Conservation (phyloP, 805 yeast species). For the Sugiyamaella floridensis region DNA sequence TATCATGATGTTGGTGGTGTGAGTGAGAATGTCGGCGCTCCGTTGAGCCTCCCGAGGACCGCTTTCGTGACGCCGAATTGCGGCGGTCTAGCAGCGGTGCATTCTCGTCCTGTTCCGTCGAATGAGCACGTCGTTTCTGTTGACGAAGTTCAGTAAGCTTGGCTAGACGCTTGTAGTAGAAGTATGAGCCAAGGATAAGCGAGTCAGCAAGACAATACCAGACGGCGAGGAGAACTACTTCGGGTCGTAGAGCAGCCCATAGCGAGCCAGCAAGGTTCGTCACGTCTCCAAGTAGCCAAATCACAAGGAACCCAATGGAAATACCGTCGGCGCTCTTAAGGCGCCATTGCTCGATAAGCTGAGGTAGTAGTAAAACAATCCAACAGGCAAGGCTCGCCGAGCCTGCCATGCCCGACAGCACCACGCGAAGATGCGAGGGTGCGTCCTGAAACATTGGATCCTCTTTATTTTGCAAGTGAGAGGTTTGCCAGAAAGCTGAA, state of each 20-base stretch:
- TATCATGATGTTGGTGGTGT: slow-evolving; percentile 4
- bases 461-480: background rate
- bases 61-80: slow-evolving; percentile 23
- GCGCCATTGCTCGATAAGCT: slow-evolving; percentile 74
- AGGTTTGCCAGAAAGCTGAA: background rate
- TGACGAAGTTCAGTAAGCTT: slow-evolving; percentile 3
- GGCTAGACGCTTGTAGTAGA: slow-evolving; percentile 40
- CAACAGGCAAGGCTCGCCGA: slow-evolving; percentile 70
- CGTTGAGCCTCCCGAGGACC: slow-evolving; percentile 1
- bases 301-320: slow-evolving; percentile 55
- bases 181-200: slow-evolving; percentile 49
- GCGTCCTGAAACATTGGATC: background rate
- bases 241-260: slow-evolving; percentile 65
- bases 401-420: slow-evolving; percentile 59
- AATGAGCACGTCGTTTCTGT: background rate
- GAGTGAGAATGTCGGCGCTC: background rate
- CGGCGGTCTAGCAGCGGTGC: slow-evolving; percentile 22
- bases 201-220: slow-evolving; percentile 74
- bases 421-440: slow-evolving; percentile 33
- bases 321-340: slow-evolving; percentile 67
- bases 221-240: slow-evolving; percentile 59
- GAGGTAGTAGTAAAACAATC: slow-evolving; percentile 71
- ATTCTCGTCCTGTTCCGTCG: slow-evolving; percentile 16
- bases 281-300: slow-evolving; percentile 70
- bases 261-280: slow-evolving; percentile 60